Base-by-base conservation (phyloP, 192 early-diverging fungal genomes). In the Kickxella alabastrina region DNA sequence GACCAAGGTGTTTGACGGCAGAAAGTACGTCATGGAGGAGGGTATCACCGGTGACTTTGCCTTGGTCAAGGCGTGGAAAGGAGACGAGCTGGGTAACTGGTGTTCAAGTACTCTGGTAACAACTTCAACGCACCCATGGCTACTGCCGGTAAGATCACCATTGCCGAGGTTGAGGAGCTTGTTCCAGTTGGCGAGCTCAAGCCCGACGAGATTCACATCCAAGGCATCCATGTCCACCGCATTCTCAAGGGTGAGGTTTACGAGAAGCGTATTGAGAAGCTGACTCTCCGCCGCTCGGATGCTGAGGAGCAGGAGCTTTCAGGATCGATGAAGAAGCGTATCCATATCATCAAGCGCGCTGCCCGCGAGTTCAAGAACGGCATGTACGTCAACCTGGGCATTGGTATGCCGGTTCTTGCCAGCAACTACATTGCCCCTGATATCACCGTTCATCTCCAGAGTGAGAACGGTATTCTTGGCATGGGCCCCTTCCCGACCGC, bases 11-110 rank as follows among this genome's bases (percentile, higher is more conserved):
- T 87, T 87, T 49, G 79, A 83, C 34, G 80, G 80, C 6, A 67
- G 78, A 36, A 79, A 82, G 42, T 88, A 88, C 57, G 65, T 90
- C n/a, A 80, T 90, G 78, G 88, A 90, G 60, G 81, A 88, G 59
- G 79, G 84, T 8, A 88, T 90, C 24, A 71, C 68, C 1, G 88
- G 88, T 14, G 86, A 90, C 62, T 86, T 74, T 70, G 79, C 84
- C 0, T 63, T 90, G 12, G 78, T 90, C 57, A 90, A 90, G 73
- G 88, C 88, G n/a, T 90, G 85, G 86, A 90, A 90, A 76, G 88
- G 79, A 14, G 87, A 90, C 56, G 79, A 75, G 43, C 75, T 82
- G n/a, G 87, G 87, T 25, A 90, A 90, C 62, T 87, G 22, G 66
- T 87, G 14, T 88, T 88, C 77, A 80, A 74, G 64, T 79, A 79